Conservation (phyloP, 208 protist genomes). For the Trypanosoma rangeli region DNA sequence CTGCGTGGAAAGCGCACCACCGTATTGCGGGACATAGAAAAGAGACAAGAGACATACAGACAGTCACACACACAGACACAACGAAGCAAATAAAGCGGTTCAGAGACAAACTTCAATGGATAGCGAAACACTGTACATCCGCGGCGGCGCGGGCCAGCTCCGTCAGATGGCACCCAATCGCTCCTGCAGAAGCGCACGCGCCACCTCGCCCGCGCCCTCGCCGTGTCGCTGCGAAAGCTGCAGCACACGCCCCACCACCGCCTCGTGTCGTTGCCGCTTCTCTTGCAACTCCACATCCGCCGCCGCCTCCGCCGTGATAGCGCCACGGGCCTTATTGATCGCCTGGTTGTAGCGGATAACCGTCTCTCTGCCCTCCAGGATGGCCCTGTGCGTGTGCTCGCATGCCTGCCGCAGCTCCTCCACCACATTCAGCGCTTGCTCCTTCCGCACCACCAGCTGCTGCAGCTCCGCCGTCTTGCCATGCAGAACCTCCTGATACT, state of each 20-base stretch:
- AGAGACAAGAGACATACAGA: not conserved
- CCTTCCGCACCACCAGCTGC: slow-evolving; percentile 32
- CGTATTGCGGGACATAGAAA: not conserved
- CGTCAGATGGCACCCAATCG: not conserved
- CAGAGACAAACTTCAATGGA: not conserved
- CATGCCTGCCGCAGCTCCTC: slow-evolving; percentile 35
- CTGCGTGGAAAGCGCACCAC: too few relatives aligned
- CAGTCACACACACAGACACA: not conserved
- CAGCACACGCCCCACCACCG: slow-evolving; percentile 42
- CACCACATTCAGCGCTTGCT: slow-evolving; percentile 32
- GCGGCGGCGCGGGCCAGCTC: not conserved
- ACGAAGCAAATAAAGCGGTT: slow-evolving; percentile 1
- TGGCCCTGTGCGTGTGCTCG: slow-evolving; percentile 35
- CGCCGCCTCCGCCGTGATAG: slow-evolving; percentile 34
- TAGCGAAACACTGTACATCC: not conserved
- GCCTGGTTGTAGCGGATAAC: slow-evolving; percentile 68
- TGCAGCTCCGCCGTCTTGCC: slow-evolving; percentile 52
- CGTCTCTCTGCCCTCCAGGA: slow-evolving; percentile 49
- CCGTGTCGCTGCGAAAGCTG: slow-evolving; percentile 37
- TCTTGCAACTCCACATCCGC: slow-evolving; percentile 64
- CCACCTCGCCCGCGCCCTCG: slow-evolving; percentile 44
- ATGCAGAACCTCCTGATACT: slow-evolving; percentile 51
- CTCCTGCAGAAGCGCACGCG: slow-evolving; percentile 32
- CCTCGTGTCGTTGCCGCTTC: slow-evolving; percentile 37
- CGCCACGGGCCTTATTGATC: slow-evolving; percentile 40